Base-by-base conservation (phyloP, 305 asterid species). In the Rubia peregrina region DNA sequence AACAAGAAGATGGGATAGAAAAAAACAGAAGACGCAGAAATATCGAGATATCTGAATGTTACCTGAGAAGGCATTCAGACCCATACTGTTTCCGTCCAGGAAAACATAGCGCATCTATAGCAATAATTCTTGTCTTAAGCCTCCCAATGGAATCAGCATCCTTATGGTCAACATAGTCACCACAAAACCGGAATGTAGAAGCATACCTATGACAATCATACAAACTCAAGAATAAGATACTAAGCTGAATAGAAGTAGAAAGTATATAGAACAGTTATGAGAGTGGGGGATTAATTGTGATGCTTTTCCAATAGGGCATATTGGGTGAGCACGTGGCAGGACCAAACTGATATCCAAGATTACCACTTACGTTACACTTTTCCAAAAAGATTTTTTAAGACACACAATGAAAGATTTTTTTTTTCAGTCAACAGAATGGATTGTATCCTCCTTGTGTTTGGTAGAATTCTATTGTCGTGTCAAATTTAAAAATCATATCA, bases 21-120 rank as follows among this genome's bases (percentile, higher is more conserved):
- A 42, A 43, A 12, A 14, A 46, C 14, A 19, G 13, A 43, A 44
- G 67, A 68, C 64, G 21, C 42, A 33, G 26, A 4, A 73, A 61
- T 33, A 21, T 56, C 49, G 36, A 55, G 42, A 44, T 12, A 66
- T 26, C 69, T 42, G 41, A 42, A 5, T 66, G 36, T 26, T 61
- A 82, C 86, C 86, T 88, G 68, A 90, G 86, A 79, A 93, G 90
- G 72, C 73, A 83, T 66, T 85, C 84, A 0, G 74, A 72, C 55
- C 69, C 74, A 80, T 84, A 90, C 69, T 93, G 96, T 71, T 88
- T 85, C 87, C 74, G 78, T 53, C 97, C 98, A 9, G 93, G 91
- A 44, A 76, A 46, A 78, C 88, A 77, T 36, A 89, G 82, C 2
- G 96, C 98, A 63, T 93, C 98, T n/a, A 93, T 88, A 67, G 96